phyloP scores from a whole-genome alignment of 257 asterid genomes.

The Solanum dulcamara region DNA sequence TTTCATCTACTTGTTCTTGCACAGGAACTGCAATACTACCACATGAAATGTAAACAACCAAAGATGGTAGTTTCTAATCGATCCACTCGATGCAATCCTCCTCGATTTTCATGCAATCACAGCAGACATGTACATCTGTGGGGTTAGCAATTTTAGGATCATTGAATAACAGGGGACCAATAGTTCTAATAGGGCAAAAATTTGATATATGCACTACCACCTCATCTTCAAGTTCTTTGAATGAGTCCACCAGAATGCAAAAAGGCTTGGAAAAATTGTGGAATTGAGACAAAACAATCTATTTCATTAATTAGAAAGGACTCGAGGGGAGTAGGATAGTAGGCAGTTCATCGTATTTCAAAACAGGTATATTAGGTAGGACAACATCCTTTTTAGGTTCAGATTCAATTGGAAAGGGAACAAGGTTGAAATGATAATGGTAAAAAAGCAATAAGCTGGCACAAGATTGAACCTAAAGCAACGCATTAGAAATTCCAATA shows the following conservation, averaged over 20 bases:
- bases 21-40: slow-evolving; percentile 1
- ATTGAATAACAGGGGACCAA: not conserved
- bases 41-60: slow-evolving; percentile 11
- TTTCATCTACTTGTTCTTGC: slow-evolving; percentile 5
- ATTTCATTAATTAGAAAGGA: not conserved
- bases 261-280: not conserved
- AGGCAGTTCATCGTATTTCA: slow-evolving; percentile 5
- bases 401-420: not conserved
- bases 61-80: not conserved
- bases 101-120: not conserved
- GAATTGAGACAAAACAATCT: not conserved
- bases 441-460: not conserved
- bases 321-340: not conserved
- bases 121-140: not conserved
- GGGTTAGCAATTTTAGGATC: not conserved
- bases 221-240: not conserved
- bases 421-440: not conserved
- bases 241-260: not conserved
- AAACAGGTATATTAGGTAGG: not conserved
- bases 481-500: not conserved
- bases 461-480: not conserved
- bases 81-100: not conserved
- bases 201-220: not conserved
- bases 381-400: not conserved
- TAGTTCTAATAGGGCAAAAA: not conserved